Conservation (phyloP, 2,329 filamentous ascomycete species). For the Epichloe brachyelytri region DNA sequence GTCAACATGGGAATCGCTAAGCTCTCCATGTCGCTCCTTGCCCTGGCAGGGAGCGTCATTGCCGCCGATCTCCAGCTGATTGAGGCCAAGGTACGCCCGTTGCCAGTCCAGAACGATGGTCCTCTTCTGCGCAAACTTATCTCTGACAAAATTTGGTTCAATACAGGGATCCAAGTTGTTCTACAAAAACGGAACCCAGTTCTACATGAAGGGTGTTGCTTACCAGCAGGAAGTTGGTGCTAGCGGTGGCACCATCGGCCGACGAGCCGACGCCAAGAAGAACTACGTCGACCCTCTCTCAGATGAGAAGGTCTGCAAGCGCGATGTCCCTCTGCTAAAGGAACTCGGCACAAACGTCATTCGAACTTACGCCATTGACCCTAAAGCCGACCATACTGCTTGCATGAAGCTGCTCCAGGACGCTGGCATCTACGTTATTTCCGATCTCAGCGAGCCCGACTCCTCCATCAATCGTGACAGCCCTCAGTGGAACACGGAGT, state of each 20-base stretch:
- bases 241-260: slow-evolving; percentile 34
- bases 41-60: slow-evolving; percentile 28
- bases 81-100: slow-evolving; percentile 49
- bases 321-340: slow-evolving; percentile 72
- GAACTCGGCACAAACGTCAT: slow-evolving; percentile 82
- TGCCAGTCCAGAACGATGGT: not conserved
- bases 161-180: slow-evolving; percentile 72
- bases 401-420: slow-evolving; percentile 78
- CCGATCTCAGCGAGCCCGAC: slow-evolving; percentile 72
- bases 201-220: slow-evolving; percentile 83
- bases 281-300: slow-evolving; percentile 75
- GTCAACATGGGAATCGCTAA: slow-evolving; percentile 22
- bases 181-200: slow-evolving; percentile 57
- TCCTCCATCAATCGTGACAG: slow-evolving; percentile 74
- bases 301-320: slow-evolving; percentile 56
- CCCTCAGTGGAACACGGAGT: slow-evolving; percentile 64
- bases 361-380: slow-evolving; percentile 88
- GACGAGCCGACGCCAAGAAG: slow-evolving; percentile 15
- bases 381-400: slow-evolving; percentile 58
- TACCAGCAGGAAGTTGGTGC: slow-evolving; percentile 73
- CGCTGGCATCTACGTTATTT: slow-evolving; percentile 88
- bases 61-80: slow-evolving; percentile 42
- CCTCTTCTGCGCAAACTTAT: not conserved
- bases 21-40: slow-evolving; percentile 22
- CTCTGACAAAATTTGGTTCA: not conserved